Conservation (phyloP, 1,284 basidiomycete genomes). For the Leccinum pallidistipes region DNA sequence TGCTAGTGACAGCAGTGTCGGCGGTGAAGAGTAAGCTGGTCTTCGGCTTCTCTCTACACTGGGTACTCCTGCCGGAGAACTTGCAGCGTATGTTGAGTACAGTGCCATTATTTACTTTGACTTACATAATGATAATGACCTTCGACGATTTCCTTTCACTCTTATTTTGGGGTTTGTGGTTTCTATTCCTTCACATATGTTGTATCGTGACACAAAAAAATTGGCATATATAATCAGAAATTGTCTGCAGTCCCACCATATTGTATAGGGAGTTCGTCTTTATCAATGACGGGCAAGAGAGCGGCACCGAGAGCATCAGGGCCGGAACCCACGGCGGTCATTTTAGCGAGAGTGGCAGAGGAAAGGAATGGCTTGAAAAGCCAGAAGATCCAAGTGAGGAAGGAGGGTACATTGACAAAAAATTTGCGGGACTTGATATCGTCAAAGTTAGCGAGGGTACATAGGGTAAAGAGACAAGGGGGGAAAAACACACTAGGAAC, state of each 20-base stretch:
- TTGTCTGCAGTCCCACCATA: slow-evolving; percentile 62
- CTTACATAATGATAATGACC: background rate
- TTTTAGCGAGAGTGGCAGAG: slow-evolving; percentile 69
- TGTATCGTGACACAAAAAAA: background rate
- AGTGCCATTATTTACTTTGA: background rate
- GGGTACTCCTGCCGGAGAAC: too few relatives aligned
- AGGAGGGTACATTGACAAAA: slow-evolving; percentile 74
- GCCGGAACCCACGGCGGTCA: slow-evolving; percentile 72
- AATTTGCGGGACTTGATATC: slow-evolving; percentile 63
- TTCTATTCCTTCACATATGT: background rate
- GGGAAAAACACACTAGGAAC: slow-evolving; percentile 53
- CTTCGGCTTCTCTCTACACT: background rate
- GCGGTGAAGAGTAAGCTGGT: slow-evolving; percentile 22
- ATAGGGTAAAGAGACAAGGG: background rate
- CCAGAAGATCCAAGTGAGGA: slow-evolving; percentile 81
- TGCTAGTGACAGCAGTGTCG: slow-evolving; percentile 32
- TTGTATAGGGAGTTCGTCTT: slow-evolving; percentile 56
- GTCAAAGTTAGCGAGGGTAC: background rate
- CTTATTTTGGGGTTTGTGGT: background rate
- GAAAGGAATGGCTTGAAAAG: slow-evolving; percentile 74
- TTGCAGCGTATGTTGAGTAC: background rate
- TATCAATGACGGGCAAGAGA: slow-evolving; percentile 54
- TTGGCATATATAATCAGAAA: slow-evolving; percentile 13
- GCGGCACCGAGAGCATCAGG: slow-evolving; percentile 55
- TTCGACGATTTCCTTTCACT: background rate